Evolutionary conservation across 108 stramenopile species (phyloP).

Genomic region (Pseudonitzschia delicatissima): DNA sequence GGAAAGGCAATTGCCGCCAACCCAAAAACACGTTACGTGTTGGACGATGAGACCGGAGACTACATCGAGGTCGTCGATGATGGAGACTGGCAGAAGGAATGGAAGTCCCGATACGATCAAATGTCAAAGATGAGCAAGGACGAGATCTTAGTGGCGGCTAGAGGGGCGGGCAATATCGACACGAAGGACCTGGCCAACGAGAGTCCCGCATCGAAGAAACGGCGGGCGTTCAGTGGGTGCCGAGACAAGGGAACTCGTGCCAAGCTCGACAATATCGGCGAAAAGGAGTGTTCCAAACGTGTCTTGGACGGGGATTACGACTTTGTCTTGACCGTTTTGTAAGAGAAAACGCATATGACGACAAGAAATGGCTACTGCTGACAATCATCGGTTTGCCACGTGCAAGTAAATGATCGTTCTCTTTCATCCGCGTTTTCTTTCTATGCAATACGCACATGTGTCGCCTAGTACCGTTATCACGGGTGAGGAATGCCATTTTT

Average conservation of each 20-base stretch:
- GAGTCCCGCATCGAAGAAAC: constrained; percentile 45
- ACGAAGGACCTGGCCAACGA: constrained; percentile 38
- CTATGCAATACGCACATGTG: too few species aligned
- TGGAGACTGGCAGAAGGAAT: constrained; percentile 56
- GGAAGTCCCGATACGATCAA: constrained; percentile 55
- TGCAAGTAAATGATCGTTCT: too few species aligned
- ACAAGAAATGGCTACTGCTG: too few species aligned
- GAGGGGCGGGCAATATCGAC: constrained; percentile 55
- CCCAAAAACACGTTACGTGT: not conserved
- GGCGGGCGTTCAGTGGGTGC: constrained; percentile 56
- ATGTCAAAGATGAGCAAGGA: constrained; percentile 42
- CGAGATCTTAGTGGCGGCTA: constrained; percentile 55
- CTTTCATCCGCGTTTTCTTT: too few species aligned
- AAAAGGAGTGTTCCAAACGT: constrained; percentile 42
- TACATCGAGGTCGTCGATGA: constrained; percentile 41
- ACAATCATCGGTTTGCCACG: too few species aligned
- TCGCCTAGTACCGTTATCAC: too few species aligned
- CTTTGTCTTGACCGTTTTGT: constrained; percentile 41
- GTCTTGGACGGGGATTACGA: constrained; percentile 47
- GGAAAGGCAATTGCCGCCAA: not conserved
- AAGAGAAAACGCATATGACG: too few species aligned
- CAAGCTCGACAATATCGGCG: constrained; percentile 30
- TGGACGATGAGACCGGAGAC: constrained; percentile 65
- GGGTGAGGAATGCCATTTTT: too few species aligned
- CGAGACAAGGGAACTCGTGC: constrained; percentile 32